Conservation (phyloP, 176 grass and related monocot genomes). For the maize (Zea mays) region DNA sequence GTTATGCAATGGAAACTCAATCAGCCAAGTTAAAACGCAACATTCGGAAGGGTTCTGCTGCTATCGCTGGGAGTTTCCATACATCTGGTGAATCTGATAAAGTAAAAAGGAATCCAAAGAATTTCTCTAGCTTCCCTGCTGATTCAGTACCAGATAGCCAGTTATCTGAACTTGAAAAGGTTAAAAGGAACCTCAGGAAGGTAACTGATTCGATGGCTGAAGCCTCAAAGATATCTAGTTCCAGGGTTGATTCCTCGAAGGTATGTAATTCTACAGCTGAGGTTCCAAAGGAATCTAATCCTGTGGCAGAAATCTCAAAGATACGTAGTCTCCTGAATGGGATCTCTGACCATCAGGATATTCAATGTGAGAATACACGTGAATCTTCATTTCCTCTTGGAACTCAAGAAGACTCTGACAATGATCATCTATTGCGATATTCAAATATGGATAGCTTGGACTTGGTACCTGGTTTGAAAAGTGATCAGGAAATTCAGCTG, state of each 20-base stretch:
- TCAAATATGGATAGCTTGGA: conserved; percentile 35
- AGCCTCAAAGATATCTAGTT: conserved; percentile 65
- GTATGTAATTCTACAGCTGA: conserved; percentile 52
- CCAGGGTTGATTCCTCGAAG: conserved; percentile 60
- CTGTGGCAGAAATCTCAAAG: conserved; percentile 51
- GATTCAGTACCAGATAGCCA: conserved; percentile 67
- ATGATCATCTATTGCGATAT: conserved; percentile 45
- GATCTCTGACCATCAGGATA: conserved; percentile 43
- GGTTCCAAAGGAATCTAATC: conserved; percentile 44
- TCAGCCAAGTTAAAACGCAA: conserved; percentile 82
- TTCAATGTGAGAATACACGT: conserved; percentile 34
- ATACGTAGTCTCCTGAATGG: conserved; percentile 42
- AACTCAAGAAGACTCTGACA: conserved; percentile 31
- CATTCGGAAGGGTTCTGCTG: conserved; percentile 39
- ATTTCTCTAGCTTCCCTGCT: conserved; percentile 35
- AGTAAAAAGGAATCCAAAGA: conserved; percentile 57
- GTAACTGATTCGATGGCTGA: conserved; percentile 70
- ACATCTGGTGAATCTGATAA: conserved; percentile 58
- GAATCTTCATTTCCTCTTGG: conserved; percentile 39
- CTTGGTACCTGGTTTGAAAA: conserved; percentile 49
- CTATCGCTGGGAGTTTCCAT: conserved; percentile 47
- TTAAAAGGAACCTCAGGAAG: conserved; percentile 89
- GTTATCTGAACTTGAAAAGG: conserved; percentile 87
- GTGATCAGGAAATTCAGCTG: conserved; percentile 39
- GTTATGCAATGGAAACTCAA: conserved; percentile 76